Evolutionary conservation across 305 asterid species (phyloP), one percentile per base, ranked within the genome.

Genomic region (Fraxinus floribunda): DNA sequence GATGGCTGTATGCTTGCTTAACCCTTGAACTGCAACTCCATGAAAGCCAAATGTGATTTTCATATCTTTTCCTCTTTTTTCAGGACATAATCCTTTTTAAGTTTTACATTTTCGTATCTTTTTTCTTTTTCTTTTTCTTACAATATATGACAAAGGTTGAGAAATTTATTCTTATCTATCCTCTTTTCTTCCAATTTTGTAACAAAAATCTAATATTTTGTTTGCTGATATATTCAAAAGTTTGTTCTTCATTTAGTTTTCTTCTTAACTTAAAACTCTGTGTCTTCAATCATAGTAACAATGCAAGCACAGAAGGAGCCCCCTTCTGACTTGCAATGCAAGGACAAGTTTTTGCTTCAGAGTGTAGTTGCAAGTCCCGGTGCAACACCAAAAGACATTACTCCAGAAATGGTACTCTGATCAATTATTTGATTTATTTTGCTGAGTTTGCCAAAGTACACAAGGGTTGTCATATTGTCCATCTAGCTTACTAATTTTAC

Each of bases 251-350:
- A 52, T 52, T 15, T 3, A 16, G 62, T 52, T 52, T 52, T 0
- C 57, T 46, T 13, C 5, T 16, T 13, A 46, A 13, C 57, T 0
- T 46, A 46, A 11, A 46, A 46, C 18, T 52, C 7, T 16, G 62
- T 1, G 62, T 52, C 22, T 79, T 55, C 8, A 35, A 35, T 35
- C 8, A 11, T 70, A 90, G 94, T 90, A 41, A 90, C 92, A 30
- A 90, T 90, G 94, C 94, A 90, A 88, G 92, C 94, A 38, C 94
- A 89, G 77, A 90, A 89, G 85, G 94, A 90, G 83, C 91, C 87
- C 78, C 94, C 94, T 24, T 7, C 86, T 64, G 94, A 88, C 29
- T 85, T 90, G 92, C 92, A 88, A 77, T 89, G 94, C 87, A 86
- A 86, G 85, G 94, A 90, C 82, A 90, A 90, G 71, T 90, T 90